phyloP scores from a whole-genome alignment of 768 basidiomycete genomes.

The Lactarius trivialis region DNA sequence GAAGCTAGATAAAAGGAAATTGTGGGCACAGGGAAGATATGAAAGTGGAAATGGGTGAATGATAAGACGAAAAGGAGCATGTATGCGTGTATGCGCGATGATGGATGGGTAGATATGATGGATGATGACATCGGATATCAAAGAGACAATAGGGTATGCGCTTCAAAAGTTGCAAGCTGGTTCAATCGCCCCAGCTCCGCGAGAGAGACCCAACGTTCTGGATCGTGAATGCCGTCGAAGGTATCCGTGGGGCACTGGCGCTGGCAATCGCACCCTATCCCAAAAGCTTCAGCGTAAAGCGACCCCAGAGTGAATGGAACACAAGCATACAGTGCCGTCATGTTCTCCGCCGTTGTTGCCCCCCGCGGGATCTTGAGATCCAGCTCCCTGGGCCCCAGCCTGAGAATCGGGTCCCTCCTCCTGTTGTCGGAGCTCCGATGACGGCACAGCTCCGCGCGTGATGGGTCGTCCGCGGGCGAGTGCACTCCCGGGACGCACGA shows the following conservation, averaged over 20 bases:
- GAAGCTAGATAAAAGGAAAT: neutral
- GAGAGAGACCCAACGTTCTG: constrained; percentile 31
- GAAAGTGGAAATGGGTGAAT: neutral
- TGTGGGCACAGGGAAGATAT: neutral
- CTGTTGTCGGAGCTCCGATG: neutral
- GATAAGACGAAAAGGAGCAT: neutral
- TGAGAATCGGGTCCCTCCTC: neutral
- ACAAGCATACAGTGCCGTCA: neutral
- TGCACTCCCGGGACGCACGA: constrained; percentile 26
- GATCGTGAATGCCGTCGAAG: constrained; percentile 25
- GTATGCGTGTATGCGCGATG: neutral
- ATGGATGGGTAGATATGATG: neutral
- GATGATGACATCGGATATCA: neutral
- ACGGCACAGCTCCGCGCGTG: constrained; percentile 4
- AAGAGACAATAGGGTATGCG: neutral
- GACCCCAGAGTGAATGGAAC: neutral
- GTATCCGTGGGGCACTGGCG: neutral
- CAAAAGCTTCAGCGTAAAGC: neutral
- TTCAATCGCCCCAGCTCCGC: constrained; percentile 31
- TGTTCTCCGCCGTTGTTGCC: neutral
- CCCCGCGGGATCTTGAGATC: neutral
- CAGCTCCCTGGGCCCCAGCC: neutral
- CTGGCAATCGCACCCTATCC: neutral
- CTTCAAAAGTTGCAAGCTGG: neutral
- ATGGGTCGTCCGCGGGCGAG: constrained; percentile 21